Percentiles rank a stretch among this genome's conserved stretches.
These are phyloP conservation scores for Colletotrichum sp. DNA, from an alignment of 2,329 filamentous ascomycete species.

Conservation along the genomic window DNA sequence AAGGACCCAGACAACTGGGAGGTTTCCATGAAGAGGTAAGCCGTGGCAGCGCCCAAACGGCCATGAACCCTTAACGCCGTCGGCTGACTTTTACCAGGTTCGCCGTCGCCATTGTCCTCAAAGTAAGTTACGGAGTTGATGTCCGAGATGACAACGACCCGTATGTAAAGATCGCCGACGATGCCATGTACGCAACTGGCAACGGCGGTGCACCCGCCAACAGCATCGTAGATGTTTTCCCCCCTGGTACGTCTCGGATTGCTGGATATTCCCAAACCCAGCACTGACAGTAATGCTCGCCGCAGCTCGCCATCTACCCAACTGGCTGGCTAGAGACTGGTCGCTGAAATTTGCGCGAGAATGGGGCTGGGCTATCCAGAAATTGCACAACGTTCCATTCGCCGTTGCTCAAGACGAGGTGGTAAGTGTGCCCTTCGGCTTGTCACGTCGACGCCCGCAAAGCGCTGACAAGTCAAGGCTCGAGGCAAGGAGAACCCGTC, in stretches of 20 bases:
- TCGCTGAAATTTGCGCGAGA: slow-evolving; percentile 34
- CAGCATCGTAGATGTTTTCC: slow-evolving; percentile 54
- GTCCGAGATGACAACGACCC: slow-evolving; percentile 32
- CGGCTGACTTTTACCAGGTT: slow-evolving; percentile 23
- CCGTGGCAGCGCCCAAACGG: neutral
- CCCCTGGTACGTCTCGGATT: slow-evolving; percentile 32
- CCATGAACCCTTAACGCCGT: neutral
- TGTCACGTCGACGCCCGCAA: slow-evolving; percentile 16
- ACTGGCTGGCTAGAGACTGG: slow-evolving; percentile 36
- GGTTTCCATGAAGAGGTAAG: slow-evolving; percentile 18
- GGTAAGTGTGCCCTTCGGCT: slow-evolving; percentile 23
- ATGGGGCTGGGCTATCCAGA: slow-evolving; percentile 38
- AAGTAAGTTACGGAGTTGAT: slow-evolving; percentile 35
- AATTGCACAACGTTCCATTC: slow-evolving; percentile 36
- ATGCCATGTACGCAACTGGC: slow-evolving; percentile 30
- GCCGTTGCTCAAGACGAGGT: slow-evolving; percentile 29
- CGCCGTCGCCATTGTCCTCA: slow-evolving; percentile 35
- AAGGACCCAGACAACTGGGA: slow-evolving; percentile 24
- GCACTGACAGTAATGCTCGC: slow-evolving; percentile 25
- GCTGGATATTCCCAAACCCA: slow-evolving; percentile 10
- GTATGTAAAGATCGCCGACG: slow-evolving; percentile 28
- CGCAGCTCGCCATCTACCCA: slow-evolving; percentile 44
- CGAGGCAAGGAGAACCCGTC: slow-evolving; percentile 18
- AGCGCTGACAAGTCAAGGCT: slow-evolving; percentile 11
- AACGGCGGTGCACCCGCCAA: slow-evolving; percentile 35